Evolutionary conservation across 129 eudicot species (phyloP).

Genomic region (Helichrysum umbraculigerum): DNA sequence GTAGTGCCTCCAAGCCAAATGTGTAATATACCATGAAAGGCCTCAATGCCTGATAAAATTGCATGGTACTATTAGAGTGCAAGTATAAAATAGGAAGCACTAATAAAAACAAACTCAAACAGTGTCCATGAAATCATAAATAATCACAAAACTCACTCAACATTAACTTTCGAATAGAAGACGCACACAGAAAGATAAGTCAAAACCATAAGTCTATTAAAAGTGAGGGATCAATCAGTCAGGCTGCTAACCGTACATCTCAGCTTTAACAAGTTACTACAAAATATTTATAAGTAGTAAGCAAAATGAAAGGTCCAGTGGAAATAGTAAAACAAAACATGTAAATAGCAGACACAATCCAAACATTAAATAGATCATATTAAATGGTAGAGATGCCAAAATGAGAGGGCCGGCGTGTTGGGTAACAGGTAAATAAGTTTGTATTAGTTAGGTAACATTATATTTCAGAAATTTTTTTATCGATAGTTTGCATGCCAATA

Average conservation of each 20-base stretch:
- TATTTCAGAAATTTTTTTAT: background rate
- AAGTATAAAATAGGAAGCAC: background rate
- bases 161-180: background rate
- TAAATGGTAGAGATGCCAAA: background rate
- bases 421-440: background rate
- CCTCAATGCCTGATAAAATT: slow-evolving; percentile 53
- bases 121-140: background rate
- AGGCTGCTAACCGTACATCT: background rate
- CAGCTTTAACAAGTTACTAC: background rate
- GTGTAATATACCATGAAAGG: slow-evolving; percentile 73
- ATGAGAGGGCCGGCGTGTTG: background rate
- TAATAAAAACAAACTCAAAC: background rate
- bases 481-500: background rate
- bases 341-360: background rate
- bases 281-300: background rate
- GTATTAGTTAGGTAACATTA: background rate
- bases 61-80: slow-evolving; percentile 4
- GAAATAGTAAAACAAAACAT: background rate
- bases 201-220: background rate
- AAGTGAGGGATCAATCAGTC: too few relatives aligned
- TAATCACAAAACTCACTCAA: background rate
- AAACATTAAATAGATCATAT: slow-evolving; percentile 9
- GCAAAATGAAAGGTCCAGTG: background rate
- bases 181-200: background rate
- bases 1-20: slow-evolving; percentile 59